Base-by-base conservation (phyloP, 2,329 filamentous ascomycete genomes). In the Penicillium glabrum region DNA sequence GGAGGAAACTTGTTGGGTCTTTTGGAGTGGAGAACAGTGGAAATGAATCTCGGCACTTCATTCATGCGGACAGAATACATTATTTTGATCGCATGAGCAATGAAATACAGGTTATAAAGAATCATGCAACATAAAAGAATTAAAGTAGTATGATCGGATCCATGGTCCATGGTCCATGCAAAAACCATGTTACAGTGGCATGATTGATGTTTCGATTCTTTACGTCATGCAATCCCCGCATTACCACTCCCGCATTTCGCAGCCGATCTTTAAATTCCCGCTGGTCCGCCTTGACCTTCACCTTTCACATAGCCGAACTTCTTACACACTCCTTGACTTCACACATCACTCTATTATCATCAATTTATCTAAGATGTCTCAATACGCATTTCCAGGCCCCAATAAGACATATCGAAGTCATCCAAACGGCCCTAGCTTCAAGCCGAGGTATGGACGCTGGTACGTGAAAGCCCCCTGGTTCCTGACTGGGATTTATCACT, bases 181-280 rank as follows among this genome's bases (percentile, higher is more conserved):
- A 10, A 11, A 21, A 16, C 11, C n/a, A 29, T 23, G 45, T 47
- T 21, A 21, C 31, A 41, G 39, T 57, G 54, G 50, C 16, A 49
- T 52, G 56, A 58, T 58, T 35, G 3, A 45, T 33, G 39, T 46
- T 41, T 63, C 54, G 31, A 23, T 37, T 63, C 61, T 57, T 53
- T 55, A 61, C 61, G 61, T 63, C 61, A 63, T 63, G 57, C 61
- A 54, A 63, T 58, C 61, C 61, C 61, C 61, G 61, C 58, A 41
- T 21, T 41, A 41, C 19, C 39, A 58, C 59, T 62, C 56, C 57
- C 55, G 53, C 55, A 46, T 57, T 55, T 35, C 49, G 39, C 31
- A 46, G 44, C 50, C 59, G 46, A 51, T 47, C 53, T 56, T 59
- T 45, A 47, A 58, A 39, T 48, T 26, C 39, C 54, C 54, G 44